A percentile compares a stretch with the other conserved stretches of the same genome.
These are phyloP conservation scores for Geranomyces michiganensis DNA, from an alignment of 192 early-diverging fungal genomes.

Conservation along the genomic window DNA sequence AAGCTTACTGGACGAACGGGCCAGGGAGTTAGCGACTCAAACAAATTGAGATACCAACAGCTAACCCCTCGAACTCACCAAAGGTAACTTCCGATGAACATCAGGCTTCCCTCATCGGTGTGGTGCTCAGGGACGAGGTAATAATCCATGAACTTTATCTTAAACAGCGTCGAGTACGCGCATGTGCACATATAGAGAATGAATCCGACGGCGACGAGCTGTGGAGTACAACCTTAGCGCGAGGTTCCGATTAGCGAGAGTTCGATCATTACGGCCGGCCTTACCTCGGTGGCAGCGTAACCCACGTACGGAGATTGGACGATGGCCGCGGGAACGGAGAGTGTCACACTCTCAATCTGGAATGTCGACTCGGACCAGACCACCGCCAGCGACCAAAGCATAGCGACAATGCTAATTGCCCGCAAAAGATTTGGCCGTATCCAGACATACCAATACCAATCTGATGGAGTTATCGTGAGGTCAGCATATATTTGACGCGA, in stretches of 20 bases:
- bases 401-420: conserved; percentile 59
- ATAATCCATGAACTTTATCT: conserved; percentile 84
- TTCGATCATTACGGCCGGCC: neutral
- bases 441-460: conserved; percentile 86
- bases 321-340: conserved; percentile 75
- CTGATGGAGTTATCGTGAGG: conserved; percentile 4
- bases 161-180: conserved; percentile 89
- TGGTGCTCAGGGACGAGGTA: conserved; percentile 94
- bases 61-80: too few species aligned
- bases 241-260: neutral
- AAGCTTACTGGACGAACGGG: conserved; percentile 52
- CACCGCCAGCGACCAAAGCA: conserved; percentile 66
- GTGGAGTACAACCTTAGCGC: too few species aligned
- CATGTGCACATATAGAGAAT: conserved; percentile 91
- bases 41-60: neutral
- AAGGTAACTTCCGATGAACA: conserved; percentile 93
- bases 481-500: neutral
- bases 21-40: too few species aligned
- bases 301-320: conserved; percentile 39
- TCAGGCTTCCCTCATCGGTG: conserved; percentile 85
- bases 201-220: conserved; percentile 74
- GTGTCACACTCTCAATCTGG: conserved; percentile 53
- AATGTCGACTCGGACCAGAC: conserved; percentile 97
- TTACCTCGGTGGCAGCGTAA: conserved; percentile 52
- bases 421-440: conserved; percentile 70